These are phyloP conservation scores for Teratosphaeria nubilosa DNA, from an alignment of 2,329 filamentous ascomycete genomes.

Conservation along the genomic window DNA sequence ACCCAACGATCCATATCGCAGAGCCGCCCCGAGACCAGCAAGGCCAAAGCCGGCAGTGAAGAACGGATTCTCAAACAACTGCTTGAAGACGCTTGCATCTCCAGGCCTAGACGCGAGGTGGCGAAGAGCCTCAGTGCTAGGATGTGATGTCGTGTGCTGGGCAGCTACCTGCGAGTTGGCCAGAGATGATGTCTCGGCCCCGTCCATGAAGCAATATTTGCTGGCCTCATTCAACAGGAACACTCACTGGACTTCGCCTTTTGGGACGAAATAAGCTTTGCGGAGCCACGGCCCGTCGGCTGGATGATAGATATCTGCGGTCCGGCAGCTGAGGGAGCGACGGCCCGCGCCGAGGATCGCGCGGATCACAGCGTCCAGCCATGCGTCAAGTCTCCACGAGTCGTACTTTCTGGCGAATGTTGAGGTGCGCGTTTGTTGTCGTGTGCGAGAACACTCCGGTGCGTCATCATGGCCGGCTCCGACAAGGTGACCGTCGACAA, in stretches of 20 bases:
- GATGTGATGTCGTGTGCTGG: background rate
- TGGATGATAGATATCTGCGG: too few species aligned
- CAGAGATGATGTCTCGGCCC: conserved; percentile 17
- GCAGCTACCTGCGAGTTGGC: background rate
- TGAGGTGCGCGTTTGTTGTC: background rate
- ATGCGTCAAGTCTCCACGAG: background rate
- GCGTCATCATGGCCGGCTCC: conserved; percentile 27
- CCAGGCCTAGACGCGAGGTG: conserved; percentile 25
- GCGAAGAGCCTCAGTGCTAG: conserved; percentile 27
- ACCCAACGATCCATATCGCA: conserved; percentile 71
- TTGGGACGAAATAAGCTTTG: background rate
- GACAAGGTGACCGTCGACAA: conserved; percentile 48
- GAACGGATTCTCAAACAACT: conserved; percentile 42
- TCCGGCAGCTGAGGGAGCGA: too few species aligned
- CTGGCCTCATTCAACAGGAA: background rate
- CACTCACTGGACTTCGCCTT: background rate
- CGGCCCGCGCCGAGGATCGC: too few species aligned
- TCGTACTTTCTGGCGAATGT: background rate
- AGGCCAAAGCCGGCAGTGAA: conserved; percentile 68
- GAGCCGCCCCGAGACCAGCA: conserved; percentile 72
- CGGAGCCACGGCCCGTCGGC: background rate
- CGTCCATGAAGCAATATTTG: conserved; percentile 18
- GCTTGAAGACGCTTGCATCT: conserved; percentile 32
- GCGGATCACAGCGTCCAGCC: background rate
- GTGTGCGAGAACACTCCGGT: background rate